Evolutionary conservation across 2,329 filamentous ascomycete species (phyloP).

Genomic region (Fusarium sterilihyphosum): DNA sequence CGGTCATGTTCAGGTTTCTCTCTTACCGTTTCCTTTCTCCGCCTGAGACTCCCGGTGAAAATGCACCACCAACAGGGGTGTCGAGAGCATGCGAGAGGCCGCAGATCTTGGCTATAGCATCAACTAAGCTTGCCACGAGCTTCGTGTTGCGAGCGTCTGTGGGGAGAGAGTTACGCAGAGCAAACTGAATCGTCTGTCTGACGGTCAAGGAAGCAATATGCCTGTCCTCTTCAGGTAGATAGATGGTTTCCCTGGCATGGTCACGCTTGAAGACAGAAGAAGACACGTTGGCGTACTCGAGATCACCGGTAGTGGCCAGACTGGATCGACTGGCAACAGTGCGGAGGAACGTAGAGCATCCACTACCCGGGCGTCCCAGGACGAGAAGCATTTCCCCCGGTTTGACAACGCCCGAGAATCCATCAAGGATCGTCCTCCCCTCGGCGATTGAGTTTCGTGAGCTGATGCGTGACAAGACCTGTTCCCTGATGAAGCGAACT

Average conservation of each 20-base stretch:
- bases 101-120: neutral
- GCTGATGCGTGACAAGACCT: neutral
- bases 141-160: neutral
- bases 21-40: neutral
- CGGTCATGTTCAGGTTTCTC: fast-evolving
- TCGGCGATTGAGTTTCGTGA: neutral
- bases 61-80: neutral
- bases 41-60: neutral
- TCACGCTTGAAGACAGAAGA: conserved; percentile 72
- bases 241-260: conserved; percentile 79
- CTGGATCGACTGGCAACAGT: conserved; percentile 78
- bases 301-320: conserved; percentile 60
- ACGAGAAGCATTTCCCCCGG: conserved; percentile 21
- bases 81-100: neutral
- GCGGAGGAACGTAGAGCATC: conserved; percentile 81
- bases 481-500: neutral
- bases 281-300: conserved; percentile 42
- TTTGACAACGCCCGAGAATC: neutral
- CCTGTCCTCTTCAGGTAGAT: conserved; percentile 79
- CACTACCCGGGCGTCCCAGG: conserved; percentile 76
- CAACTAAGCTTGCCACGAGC: neutral
- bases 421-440: neutral
- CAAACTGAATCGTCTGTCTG: conserved; percentile 80
- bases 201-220: conserved; percentile 80
- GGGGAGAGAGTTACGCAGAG: conserved; percentile 64